A percentile compares a stretch with the other conserved stretches of the same genome.
These are phyloP conservation scores for Erythrophleum ivorense DNA, from an alignment of 331 rosid species.

Conservation along the genomic window DNA sequence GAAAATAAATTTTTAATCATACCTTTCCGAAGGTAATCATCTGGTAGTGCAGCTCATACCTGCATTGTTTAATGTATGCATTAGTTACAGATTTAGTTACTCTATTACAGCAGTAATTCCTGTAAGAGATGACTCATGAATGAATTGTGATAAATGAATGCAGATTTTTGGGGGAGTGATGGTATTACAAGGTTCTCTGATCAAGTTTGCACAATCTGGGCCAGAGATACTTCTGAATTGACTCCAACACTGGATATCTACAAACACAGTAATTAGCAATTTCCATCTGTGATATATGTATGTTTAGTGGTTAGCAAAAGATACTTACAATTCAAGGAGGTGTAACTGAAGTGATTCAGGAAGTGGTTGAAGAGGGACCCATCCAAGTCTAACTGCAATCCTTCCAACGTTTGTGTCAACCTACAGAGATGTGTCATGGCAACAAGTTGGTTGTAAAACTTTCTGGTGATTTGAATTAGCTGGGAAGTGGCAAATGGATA, in stretches of 20 bases:
- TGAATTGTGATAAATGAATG: constrained; percentile 21
- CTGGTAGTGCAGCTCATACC: constrained; percentile 97
- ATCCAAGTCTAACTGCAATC: constrained; percentile 97
- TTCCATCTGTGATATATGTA: constrained; percentile 19
- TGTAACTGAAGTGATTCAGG: constrained; percentile 93
- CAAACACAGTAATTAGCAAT: constrained; percentile 46
- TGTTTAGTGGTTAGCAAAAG: constrained; percentile 13
- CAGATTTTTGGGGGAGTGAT: constrained; percentile 33
- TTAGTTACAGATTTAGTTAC: constrained; percentile 46
- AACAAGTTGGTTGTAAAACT: constrained; percentile 34
- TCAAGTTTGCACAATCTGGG: constrained; percentile 98
- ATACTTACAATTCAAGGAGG: constrained; percentile 83
- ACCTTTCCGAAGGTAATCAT: constrained; percentile 99
- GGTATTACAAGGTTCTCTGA: constrained; percentile 83
- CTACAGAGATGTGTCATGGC: constrained; percentile 44
- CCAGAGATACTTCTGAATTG: constrained; percentile 96
- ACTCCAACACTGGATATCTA: constrained; percentile 92
- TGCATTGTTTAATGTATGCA: constrained; percentile 45
- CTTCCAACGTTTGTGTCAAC: constrained; percentile 99
- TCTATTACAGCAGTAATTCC: constrained; percentile 9
- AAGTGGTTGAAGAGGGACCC: constrained; percentile 97
- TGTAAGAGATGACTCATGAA: not conserved
- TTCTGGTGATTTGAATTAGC: constrained; percentile 35
- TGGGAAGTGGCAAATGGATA: constrained; percentile 24
- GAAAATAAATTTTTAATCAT: constrained; percentile 16